Base-by-base conservation (phyloP, 139 green algal genomes). In the Chlamydomonas urium region DNA sequence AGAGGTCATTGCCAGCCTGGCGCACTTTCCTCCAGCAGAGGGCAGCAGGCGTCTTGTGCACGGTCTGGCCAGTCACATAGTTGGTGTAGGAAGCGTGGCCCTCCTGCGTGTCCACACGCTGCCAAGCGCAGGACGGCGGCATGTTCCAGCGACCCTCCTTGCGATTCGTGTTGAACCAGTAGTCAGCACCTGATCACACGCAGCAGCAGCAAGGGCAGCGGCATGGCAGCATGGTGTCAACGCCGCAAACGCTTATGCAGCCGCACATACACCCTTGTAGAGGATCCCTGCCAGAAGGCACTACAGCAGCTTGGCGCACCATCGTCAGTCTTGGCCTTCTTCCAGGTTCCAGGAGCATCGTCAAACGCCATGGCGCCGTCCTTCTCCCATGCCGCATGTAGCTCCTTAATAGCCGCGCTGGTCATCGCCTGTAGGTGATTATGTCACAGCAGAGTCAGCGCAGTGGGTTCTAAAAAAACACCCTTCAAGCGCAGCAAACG, bases 131-230 rank as follows among this genome's bases (percentile, higher is more conserved):
- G 0, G 67, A 77, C 14, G 77, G 61, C 0, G 77, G 77, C 17
- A 47, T 67, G 69, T 78, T 79, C 78, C 78, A 83, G 50, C 78
- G 78, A 28, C 48, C 66, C 57, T 83, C 78, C 35, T 60, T 69
- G 4, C 63, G 74, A 5, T 74, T n/a, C 23, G 21, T 26, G 56
- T 75, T 76, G 67, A 57, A 79, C 71, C 70, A 83, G 53, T 83
- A 83, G 5, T 36, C 32, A 1, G 61, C 38, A 28, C 71, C 71
- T 72, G 70, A 48, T 32, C n/a, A n/a, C n/a, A n/a, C n/a, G n/a
- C n/a, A n/a, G n/a, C n/a, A n/a, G n/a, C n/a, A n/a, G n/a, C n/a
- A n/a, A n/a, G n/a, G n/a, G n/a, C n/a, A n/a, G n/a, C n/a, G 31
- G 31, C 10, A 61, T 45, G 26, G 65, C n/a, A 61, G 21, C 19